A percentile compares a stretch with the other conserved stretches of the same genome.
These are phyloP conservation scores for Termitomyces eurrhizus DNA, from an alignment of 768 basidiomycete genomes.

Conservation along the genomic window DNA sequence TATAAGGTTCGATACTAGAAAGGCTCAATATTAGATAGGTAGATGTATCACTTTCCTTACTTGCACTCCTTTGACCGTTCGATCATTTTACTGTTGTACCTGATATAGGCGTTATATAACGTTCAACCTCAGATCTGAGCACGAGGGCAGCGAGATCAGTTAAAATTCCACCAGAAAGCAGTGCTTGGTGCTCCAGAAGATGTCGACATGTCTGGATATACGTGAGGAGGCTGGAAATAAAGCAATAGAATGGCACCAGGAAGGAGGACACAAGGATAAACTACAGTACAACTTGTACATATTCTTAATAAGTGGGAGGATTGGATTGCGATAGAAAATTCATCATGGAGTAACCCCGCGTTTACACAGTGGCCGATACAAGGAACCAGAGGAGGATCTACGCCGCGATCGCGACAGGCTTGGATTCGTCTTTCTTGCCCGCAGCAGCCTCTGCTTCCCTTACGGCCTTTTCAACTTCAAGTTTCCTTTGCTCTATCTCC, in stretches of 20 bases:
- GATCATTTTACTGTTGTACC: neutral
- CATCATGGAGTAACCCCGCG: slow-evolving; percentile 5
- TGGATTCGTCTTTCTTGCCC: slow-evolving; percentile 58
- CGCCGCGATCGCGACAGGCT: slow-evolving; percentile 44
- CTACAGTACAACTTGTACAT: slow-evolving; percentile 25
- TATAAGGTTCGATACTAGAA: neutral
- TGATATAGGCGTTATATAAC: neutral
- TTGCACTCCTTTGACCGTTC: neutral
- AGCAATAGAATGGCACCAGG: slow-evolving; percentile 13
- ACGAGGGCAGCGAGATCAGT: neutral
- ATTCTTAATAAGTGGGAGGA: slow-evolving; percentile 8
- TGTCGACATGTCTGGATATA: slow-evolving; percentile 7
- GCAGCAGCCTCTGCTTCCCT: slow-evolving; percentile 60
- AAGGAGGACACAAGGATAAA: slow-evolving; percentile 12
- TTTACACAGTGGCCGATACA: neutral
- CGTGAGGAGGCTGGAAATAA: slow-evolving; percentile 7
- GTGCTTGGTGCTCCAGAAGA: slow-evolving; percentile 12
- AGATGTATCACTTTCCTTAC: neutral
- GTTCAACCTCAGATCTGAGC: too few relatives aligned
- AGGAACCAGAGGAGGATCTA: slow-evolving; percentile 15
- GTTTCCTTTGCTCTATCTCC: slow-evolving; percentile 65
- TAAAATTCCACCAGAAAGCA: neutral
- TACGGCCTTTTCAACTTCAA: slow-evolving; percentile 59
- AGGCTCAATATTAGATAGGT: too few relatives aligned
- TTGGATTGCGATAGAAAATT: slow-evolving; percentile 2